Percentiles rank a stretch among this genome's conserved stretches.
phyloP scores from a whole-genome alignment of 2,329 filamentous ascomycete species.

The Ophiostoma tasmaniense region DNA sequence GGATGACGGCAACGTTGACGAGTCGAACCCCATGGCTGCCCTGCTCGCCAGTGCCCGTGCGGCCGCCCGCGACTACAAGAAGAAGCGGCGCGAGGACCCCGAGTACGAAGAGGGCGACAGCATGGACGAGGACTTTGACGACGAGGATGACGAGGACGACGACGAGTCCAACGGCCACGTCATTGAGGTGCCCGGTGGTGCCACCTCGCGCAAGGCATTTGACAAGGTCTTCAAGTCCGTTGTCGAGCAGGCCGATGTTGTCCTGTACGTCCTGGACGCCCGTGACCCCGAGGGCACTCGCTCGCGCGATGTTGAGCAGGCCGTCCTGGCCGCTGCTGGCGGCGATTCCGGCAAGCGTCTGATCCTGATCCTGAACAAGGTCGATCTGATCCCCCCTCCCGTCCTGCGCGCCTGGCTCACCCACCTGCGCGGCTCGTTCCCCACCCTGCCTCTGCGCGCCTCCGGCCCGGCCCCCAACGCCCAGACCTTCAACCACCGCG shows the following conservation, averaged over 20 bases:
- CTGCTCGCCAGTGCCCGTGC: constrained; percentile 74
- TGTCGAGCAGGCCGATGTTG: constrained; percentile 77
- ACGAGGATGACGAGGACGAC: constrained; percentile 43
- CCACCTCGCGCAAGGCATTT: constrained; percentile 72
- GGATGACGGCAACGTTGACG: constrained; percentile 49
- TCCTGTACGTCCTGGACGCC: constrained; percentile 88
- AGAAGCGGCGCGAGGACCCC: constrained; percentile 52
- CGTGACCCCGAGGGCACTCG: constrained; percentile 85
- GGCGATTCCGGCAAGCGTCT: constrained; percentile 57
- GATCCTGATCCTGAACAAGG: constrained; percentile 91
- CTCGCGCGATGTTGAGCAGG: constrained; percentile 82
- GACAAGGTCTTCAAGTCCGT: constrained; percentile 96
- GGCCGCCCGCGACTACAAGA: constrained; percentile 67
- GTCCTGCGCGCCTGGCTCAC: constrained; percentile 78
- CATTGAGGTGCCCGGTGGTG: constrained; percentile 42
- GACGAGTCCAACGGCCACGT: constrained; percentile 41
- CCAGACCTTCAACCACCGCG: constrained; percentile 84
- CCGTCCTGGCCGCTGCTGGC: constrained; percentile 76
- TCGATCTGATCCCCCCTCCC: constrained; percentile 75
- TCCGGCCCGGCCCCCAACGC: constrained; percentile 76
- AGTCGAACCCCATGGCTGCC: constrained; percentile 84
- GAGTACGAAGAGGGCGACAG: constrained; percentile 46
- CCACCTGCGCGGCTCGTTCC: constrained; percentile 81
- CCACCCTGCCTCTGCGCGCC: constrained; percentile 79
- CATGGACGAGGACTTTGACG: constrained; percentile 32